Base-by-base conservation (phyloP, 495 filamentous ascomycete genomes). In the Terfezia boudieri region DNA sequence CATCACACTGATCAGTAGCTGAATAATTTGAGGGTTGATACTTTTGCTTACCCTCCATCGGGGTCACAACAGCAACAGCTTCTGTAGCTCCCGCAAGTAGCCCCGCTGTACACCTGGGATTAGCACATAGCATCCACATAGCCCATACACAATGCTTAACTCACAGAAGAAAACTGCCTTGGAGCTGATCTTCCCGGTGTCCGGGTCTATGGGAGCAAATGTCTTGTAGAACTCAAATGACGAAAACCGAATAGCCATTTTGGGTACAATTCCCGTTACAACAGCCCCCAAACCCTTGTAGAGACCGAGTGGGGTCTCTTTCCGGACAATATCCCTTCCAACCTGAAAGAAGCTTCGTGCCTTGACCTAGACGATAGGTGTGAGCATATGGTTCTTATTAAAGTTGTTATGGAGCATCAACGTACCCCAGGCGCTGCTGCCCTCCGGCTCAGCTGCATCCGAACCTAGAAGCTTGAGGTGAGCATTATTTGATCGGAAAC, bases 181-280 rank as follows among this genome's bases (percentile, higher is more conserved):
- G 52, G 85, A 83, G 55, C 74, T 77, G 43, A 96, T 74, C 35
- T 65, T 57, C 14, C 82, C 79, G 8, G 82, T 84, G 57, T 81
- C 67, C 3, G 63, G 62, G 36, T 57, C 51, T 36, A 53, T 37
- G 22, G 53, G 56, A 20, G 63, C 62, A 36, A 65, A 38, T 17
- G 59, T 76, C 75, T 95, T 99, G 68, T 95, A 99, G 60, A 76
- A 77, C 70, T 96, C 92, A 68, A 94, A 99, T 57, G 84, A 90
- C 36, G 92, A 94, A 71, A 99, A 99, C 16, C 90, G 85, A 62
- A 96, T 96, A 53, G 90, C 92, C 90, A 99, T 99, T 71, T 99
- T 99, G 12, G 90, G 90, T 37, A 99, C 81, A 68, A 99, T 99
- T 56, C 90, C 90, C 17, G 89, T 94, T 52, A 95, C 67, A 54